A percentile compares a stretch with the other conserved stretches of the same genome.
These are phyloP conservation scores for Helicostylum pulchrum DNA, from an alignment of 192 early-diverging fungal species.

Conservation along the genomic window DNA sequence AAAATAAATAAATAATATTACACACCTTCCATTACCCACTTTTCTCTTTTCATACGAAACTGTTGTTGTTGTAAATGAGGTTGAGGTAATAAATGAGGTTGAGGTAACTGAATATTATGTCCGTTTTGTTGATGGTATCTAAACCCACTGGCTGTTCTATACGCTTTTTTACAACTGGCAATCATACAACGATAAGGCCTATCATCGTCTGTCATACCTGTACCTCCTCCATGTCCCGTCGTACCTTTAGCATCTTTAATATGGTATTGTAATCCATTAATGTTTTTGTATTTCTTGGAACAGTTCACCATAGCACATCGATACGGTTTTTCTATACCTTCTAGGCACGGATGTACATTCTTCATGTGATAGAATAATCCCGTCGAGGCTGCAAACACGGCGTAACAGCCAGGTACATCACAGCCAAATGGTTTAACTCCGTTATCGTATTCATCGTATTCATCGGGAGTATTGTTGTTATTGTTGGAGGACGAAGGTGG, in stretches of 20 bases:
- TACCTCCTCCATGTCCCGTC: slow-evolving; percentile 23
- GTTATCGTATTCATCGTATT: slow-evolving; percentile 10
- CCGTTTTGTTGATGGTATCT: slow-evolving; percentile 35
- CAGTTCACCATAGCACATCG: slow-evolving; percentile 66
- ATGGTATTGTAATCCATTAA: slow-evolving; percentile 82
- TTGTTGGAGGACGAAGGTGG: not conserved
- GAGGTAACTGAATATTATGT: slow-evolving; percentile 7
- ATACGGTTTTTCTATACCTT: slow-evolving; percentile 51
- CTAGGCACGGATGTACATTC: slow-evolving; percentile 23
- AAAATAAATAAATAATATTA: too few relatives aligned
- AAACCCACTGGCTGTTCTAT: slow-evolving; percentile 36
- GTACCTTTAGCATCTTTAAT: slow-evolving; percentile 55
- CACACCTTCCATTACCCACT: not conserved
- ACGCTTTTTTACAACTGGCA: slow-evolving; percentile 35
- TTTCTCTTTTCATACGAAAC: not conserved
- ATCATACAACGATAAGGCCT: slow-evolving; percentile 30
- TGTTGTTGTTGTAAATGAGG: not conserved
- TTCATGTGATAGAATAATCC: slow-evolving; percentile 47
- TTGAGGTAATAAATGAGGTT: not conserved
- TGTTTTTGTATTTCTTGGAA: slow-evolving; percentile 74
- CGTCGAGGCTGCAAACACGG: slow-evolving; percentile 25
- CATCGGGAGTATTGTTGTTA: not conserved
- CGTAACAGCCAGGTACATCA: slow-evolving; percentile 32
- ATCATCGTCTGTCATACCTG: not conserved
- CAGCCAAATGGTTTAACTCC: slow-evolving; percentile 38